These are phyloP conservation scores for Blepharisma stoltei DNA, from an alignment of 73 alveolate species.

Conservation along the genomic window DNA sequence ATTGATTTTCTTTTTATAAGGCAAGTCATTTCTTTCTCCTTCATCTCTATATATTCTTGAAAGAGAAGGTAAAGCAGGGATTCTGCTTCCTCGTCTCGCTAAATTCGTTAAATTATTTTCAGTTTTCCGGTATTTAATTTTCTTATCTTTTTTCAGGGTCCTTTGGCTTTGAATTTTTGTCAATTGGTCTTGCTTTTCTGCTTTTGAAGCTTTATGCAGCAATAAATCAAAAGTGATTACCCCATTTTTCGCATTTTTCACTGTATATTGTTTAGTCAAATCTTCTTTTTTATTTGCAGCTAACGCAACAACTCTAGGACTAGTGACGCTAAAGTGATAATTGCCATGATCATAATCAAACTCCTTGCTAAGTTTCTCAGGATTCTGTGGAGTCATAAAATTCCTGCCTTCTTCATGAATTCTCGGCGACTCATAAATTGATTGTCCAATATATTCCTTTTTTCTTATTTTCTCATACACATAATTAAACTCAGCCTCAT, in stretches of 20 bases:
- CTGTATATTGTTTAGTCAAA: not conserved
- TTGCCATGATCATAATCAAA: not conserved
- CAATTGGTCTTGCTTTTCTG: not conserved
- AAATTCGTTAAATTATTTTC: not conserved
- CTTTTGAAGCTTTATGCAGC: not conserved
- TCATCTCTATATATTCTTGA: not conserved
- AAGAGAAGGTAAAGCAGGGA: constrained; percentile 27
- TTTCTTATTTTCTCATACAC: not conserved
- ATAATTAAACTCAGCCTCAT: not conserved
- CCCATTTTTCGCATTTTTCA: not conserved
- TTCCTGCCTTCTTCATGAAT: not conserved
- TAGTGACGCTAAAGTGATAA: not conserved
- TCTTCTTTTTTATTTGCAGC: not conserved
- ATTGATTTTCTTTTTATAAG: not conserved
- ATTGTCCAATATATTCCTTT: not conserved
- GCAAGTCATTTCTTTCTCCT: not conserved
- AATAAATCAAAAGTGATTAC: not conserved
- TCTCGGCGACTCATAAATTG: not conserved
- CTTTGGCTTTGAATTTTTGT: not conserved
- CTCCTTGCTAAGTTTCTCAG: not conserved
- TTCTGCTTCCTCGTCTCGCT: not conserved
- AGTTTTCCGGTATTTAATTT: not conserved
- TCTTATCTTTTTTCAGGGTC: not conserved
- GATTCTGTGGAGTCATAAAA: constrained; percentile 1
- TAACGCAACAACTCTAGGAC: not conserved